Evolutionary conservation across 108 stramenopile genomes (phyloP), one percentile per base, ranked within the genome.

Genomic region (Fragilariopsis cylindrus): DNA sequence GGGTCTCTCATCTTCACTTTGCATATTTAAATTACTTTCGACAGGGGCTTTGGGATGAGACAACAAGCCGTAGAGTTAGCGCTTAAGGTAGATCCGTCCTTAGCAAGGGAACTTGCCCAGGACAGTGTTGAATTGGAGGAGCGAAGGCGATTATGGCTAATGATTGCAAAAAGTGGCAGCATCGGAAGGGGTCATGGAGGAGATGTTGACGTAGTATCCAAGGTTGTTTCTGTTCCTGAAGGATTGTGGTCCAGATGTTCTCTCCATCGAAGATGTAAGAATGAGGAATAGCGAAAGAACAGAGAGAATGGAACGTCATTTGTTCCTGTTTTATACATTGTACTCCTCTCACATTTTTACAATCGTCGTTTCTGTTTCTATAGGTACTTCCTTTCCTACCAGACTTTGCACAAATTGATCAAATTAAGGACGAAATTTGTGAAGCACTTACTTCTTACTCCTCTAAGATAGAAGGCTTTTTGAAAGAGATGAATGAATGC

Each of bases 91-190:
- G 95, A 93, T 64, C 95, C 95, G 2, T 73, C 85, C 12, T 74
- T 96, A 64, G 92, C 95, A 16, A 80, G 92, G 62, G 91, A 93
- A 54, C 72, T 96, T n/a, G 90, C 95, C 0, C 84, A 89, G 54
- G 85, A 96, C 57, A 87, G 89, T 48, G 81, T 82, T 7, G 90
- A 89, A 67, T 69, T 82, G 21, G 90, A 90, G 57, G 91, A 92
- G 71, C 71, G 82, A 71, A 96, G 92, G 72, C 79, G 91, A 18
- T 72, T 96, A 19, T 96, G 95, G 95, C 81, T 96, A n/a, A 92
- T 96, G 92, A 96, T 96, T 76, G 92, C 95, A 48, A 84, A 87
- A 71, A 86, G 82, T 78, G 92, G 92, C 95, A 12, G 95, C 92
- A 7, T 77, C 83, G 13, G 87, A 84, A 71, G 75, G 86, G 48